Conservation (phyloP, 1,284 basidiomycete genomes). For the Thecaphora thlaspeos region DNA sequence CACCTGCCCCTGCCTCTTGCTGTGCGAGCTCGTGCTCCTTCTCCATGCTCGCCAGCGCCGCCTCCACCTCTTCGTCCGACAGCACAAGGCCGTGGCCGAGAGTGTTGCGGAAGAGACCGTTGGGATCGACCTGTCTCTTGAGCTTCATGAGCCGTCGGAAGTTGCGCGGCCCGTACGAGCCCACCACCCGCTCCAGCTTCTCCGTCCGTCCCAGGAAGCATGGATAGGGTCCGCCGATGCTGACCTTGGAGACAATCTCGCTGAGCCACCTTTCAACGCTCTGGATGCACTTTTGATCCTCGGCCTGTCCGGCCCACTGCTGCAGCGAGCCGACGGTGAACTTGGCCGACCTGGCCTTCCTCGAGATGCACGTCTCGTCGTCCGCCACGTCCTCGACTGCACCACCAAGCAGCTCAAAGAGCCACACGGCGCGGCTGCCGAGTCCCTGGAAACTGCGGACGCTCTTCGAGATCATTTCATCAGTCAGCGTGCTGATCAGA, state of each 20-base stretch:
- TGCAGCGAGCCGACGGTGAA: conserved; percentile 86
- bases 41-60: neutral
- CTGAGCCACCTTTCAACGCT: conserved; percentile 68
- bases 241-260: conserved; percentile 31
- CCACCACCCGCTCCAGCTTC: conserved; percentile 30
- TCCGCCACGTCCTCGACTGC: conserved; percentile 70
- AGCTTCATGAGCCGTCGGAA: conserved; percentile 32
- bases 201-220: conserved; percentile 45
- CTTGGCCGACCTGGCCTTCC: conserved; percentile 71
- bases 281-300: conserved; percentile 74
- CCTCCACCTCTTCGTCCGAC: neutral
- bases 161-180: conserved; percentile 37
- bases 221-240: conserved; percentile 42
- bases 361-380: conserved; percentile 66
- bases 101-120: conserved; percentile 40
- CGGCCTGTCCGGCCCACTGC: conserved; percentile 80
- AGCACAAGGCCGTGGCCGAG: conserved; percentile 26
- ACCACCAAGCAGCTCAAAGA: conserved; percentile 71
- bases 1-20: too few relatives aligned
- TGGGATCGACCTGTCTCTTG: conserved; percentile 41
- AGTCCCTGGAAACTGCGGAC: conserved; percentile 75
- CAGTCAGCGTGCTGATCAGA: conserved; percentile 71
- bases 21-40: neutral
- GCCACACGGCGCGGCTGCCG: conserved; percentile 60
- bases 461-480: conserved; percentile 79